phyloP scores from a whole-genome alignment of 768 basidiomycete species.

The Trichaptum fuscoviolaceum region DNA sequence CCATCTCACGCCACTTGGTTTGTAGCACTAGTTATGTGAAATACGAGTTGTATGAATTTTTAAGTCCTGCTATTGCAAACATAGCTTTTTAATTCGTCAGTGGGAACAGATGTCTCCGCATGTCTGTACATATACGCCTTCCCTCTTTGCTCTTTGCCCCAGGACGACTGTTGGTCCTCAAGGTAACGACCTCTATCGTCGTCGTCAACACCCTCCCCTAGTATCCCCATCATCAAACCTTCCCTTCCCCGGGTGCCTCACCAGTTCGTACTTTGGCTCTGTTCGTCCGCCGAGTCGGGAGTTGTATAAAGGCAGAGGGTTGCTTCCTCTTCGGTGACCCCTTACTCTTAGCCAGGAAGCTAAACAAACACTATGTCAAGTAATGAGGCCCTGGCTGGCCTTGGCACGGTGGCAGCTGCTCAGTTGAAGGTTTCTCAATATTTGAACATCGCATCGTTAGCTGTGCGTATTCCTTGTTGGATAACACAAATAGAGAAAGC shows the following conservation, averaged over 20 bases:
- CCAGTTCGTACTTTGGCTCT: too few species aligned
- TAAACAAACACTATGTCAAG: not conserved
- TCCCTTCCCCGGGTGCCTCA: not conserved
- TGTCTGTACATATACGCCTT: not conserved
- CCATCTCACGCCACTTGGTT: not conserved
- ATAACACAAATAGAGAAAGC: not conserved
- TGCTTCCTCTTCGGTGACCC: not conserved
- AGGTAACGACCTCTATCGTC: not conserved
- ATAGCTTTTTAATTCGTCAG: not conserved
- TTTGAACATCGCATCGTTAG: slow-evolving; percentile 22
- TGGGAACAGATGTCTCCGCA: not conserved
- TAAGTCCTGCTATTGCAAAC: not conserved
- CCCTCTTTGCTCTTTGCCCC: not conserved
- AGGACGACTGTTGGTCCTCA: not conserved
- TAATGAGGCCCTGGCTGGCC: slow-evolving; percentile 22
- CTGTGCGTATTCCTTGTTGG: slow-evolving; percentile 16
- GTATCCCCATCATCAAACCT: not conserved
- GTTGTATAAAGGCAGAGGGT: not conserved
- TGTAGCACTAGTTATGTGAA: not conserved
- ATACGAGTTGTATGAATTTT: not conserved
- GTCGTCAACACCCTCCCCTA: not conserved
- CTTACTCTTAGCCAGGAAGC: not conserved
- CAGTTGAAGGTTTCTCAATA: slow-evolving; percentile 25
- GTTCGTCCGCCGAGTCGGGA: too few species aligned
- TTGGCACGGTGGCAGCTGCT: slow-evolving; percentile 22